Conservation (phyloP, 2,329 filamentous ascomycete species). For the Paecilomyces sp. region DNA sequence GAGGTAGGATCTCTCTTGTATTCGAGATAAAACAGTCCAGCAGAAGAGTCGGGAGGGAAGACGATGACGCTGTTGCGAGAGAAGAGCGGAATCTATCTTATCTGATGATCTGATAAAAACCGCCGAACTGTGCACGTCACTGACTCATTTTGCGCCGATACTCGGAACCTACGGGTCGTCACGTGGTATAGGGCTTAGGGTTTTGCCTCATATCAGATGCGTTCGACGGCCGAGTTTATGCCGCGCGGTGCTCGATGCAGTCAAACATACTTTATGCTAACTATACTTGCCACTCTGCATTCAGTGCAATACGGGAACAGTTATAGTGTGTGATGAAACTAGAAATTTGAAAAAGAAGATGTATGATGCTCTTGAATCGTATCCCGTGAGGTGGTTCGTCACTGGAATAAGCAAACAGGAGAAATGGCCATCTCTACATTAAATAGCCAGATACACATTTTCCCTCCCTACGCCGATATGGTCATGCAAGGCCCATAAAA, state of each 20-base stretch:
- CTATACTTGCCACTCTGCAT: not conserved
- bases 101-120: constrained; percentile 2
- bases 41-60: not conserved
- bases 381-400: constrained; percentile 2
- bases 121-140: constrained; percentile 1
- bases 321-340: not conserved
- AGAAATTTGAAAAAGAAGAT: not conserved
- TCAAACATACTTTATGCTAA: not conserved
- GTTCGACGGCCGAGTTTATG: not conserved
- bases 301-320: not conserved
- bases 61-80: not conserved
- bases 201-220: not conserved
- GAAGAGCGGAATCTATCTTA: not conserved
- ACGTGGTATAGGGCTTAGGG: constrained; percentile 3
- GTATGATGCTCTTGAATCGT: not conserved
- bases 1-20: not conserved
- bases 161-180: not conserved
- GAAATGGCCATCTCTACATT: constrained; percentile 19
- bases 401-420: constrained; percentile 24
- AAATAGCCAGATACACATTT: constrained; percentile 33
- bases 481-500: constrained; percentile 32
- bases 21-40: not conserved
- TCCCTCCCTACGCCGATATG: constrained; percentile 36
- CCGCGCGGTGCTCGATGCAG: not conserved
- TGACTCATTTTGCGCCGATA: not conserved